phyloP scores from a whole-genome alignment of 75 land plant species.

The Adiantum capillusveneris region DNA sequence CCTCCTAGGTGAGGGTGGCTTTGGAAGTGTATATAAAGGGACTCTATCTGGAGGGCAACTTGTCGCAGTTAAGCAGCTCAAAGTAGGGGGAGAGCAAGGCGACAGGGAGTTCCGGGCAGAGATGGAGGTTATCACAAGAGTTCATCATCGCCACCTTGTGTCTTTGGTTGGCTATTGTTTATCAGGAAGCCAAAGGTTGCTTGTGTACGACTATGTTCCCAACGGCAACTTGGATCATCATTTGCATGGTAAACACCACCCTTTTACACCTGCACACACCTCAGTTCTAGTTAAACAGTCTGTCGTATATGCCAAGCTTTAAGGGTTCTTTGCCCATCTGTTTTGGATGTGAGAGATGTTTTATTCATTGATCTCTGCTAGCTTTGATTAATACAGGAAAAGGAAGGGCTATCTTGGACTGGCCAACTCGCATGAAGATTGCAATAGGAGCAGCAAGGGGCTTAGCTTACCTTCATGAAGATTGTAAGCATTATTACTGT shows the following conservation, averaged over 20 bases:
- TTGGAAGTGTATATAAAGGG: conserved; percentile 83
- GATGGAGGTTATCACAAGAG: conserved; percentile 78
- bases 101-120: conserved; percentile 86
- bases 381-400: conserved; percentile 24
- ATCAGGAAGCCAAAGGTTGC: conserved; percentile 51
- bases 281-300: too few species aligned
- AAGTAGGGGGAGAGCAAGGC: conserved; percentile 74
- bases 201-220: conserved; percentile 83
- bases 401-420: conserved; percentile 33
- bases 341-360: conserved; percentile 10
- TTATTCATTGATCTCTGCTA: neutral
- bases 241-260: conserved; percentile 42
- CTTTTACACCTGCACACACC: too few species aligned
- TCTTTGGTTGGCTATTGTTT: conserved; percentile 88
- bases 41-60: conserved; percentile 42
- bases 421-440: conserved; percentile 42
- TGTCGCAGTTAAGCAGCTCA: conserved; percentile 79
- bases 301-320: too few species aligned
- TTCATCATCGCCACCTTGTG: conserved; percentile 83
- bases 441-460: conserved; percentile 59
- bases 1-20: conserved; percentile 57
- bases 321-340: too few species aligned
- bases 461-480: conserved; percentile 64
- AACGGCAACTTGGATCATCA: conserved; percentile 69
- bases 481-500: conserved; percentile 29